Evolutionary conservation across 73 alveolate species (phyloP).

Genomic region (Durusdinium trenchii): DNA sequence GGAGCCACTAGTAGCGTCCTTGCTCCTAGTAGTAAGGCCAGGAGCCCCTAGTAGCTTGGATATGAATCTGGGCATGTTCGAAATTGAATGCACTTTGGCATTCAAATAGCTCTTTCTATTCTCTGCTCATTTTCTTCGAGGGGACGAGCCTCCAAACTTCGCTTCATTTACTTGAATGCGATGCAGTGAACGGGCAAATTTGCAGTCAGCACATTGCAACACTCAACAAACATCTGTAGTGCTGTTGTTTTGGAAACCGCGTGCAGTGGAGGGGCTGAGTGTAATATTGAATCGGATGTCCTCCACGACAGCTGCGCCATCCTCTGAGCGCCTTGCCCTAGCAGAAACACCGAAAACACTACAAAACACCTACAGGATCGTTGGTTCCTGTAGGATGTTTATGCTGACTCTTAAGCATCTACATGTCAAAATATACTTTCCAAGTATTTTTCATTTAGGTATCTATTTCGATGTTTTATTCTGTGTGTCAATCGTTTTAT

Average conservation of each 20-base stretch:
- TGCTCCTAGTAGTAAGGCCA: no score
- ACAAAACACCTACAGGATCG: no score
- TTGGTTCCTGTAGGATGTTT: no score
- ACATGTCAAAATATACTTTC: no score
- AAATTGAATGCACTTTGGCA: no score
- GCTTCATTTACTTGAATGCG: neutral
- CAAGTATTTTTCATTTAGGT: neutral
- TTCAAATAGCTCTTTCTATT: no score
- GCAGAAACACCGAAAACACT: neutral
- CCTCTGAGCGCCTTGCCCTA: conserved; percentile 76
- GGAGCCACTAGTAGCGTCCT: no score
- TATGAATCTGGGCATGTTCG: no score
- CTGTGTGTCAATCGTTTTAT: neutral
- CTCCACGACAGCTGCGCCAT: conserved; percentile 49
- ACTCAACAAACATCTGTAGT: no score
- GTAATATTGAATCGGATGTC: conserved; percentile 41
- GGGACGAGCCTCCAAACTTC: neutral
- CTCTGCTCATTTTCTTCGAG: neutral
- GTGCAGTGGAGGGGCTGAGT: conserved; percentile 11
- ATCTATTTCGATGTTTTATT: neutral
- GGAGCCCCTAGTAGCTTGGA: no score
- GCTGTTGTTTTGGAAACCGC: neutral
- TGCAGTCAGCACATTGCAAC: no score
- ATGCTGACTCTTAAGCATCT: no score
- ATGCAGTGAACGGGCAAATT: neutral